Percentiles rank a stretch among this genome's conserved stretches.
Conservation (phyloP, 331 rosid genomes). For the Acacia pycnantha region DNA sequence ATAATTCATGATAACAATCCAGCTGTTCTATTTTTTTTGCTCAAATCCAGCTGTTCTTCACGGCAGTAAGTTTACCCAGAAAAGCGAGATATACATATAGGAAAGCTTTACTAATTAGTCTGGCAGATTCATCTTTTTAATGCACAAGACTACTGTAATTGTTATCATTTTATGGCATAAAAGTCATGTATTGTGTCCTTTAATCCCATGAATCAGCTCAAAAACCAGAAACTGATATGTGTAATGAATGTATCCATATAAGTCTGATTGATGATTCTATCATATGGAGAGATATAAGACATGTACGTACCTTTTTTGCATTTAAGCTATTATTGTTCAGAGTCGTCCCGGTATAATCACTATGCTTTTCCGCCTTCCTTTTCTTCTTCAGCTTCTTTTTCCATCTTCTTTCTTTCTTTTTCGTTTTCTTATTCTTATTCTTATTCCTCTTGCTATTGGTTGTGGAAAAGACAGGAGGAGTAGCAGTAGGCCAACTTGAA, state of each 20-base stretch:
- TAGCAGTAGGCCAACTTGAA: conserved; percentile 3
- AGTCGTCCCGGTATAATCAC: conserved; percentile 12
- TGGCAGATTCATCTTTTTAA: conserved; percentile 29
- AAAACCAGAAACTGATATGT: conserved; percentile 17
- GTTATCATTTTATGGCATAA: conserved; percentile 34
- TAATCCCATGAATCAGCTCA: conserved; percentile 24
- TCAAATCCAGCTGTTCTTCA: conserved; percentile 53
- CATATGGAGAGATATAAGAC: conserved; percentile 33
- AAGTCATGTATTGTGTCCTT: conserved; percentile 18
- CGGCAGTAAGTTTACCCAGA: conserved; percentile 63
- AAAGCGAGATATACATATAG: conserved; percentile 31
- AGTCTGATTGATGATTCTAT: conserved; percentile 29
- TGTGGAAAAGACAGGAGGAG: not conserved
- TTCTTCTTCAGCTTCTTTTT: conserved; percentile 42
- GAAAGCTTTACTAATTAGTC: conserved; percentile 25
- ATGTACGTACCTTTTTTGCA: conserved; percentile 69
- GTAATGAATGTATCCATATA: not conserved
- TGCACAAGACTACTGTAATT: conserved; percentile 35
- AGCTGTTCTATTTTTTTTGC: too few species aligned
- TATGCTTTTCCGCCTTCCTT: conserved; percentile 27
- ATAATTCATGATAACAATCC: not conserved
- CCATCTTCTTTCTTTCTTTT: conserved; percentile 17
- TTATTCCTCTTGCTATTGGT: conserved; percentile 29
- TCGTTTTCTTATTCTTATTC: conserved; percentile 26
- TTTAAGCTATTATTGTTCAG: conserved; percentile 30